These are phyloP conservation scores for Allium sativum DNA, from an alignment of 106 monocot species.

Conservation along the genomic window DNA sequence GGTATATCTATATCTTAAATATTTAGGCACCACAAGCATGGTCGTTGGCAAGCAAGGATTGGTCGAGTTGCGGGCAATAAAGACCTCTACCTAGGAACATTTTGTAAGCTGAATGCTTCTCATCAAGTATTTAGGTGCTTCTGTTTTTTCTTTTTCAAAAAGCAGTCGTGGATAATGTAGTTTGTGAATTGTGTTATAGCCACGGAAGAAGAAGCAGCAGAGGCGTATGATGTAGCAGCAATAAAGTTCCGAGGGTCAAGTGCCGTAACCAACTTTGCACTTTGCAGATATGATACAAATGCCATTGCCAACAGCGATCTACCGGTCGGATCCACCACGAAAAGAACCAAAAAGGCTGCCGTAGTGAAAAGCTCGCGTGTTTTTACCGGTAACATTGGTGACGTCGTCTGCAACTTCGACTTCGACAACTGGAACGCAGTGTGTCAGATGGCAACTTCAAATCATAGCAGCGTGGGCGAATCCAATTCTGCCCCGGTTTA, in stretches of 20 bases:
- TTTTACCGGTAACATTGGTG: neutral
- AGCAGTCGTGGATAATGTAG: neutral
- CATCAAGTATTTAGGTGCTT: too few relatives aligned
- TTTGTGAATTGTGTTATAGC: slow-evolving; percentile 8
- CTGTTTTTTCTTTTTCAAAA: too few relatives aligned
- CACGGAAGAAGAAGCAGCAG: slow-evolving; percentile 58
- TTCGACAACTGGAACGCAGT: neutral
- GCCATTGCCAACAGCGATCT: slow-evolving; percentile 18
- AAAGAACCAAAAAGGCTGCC: neutral
- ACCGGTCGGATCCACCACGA: neutral
- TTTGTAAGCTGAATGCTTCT: slow-evolving; percentile 32
- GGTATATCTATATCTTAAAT: neutral
- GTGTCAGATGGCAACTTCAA: neutral
- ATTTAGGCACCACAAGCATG: slow-evolving; percentile 86
- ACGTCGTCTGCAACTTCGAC: neutral
- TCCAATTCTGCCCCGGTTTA: neutral
- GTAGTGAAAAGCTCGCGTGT: neutral
- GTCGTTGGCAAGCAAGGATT: slow-evolving; percentile 91
- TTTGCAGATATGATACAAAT: slow-evolving; percentile 9
- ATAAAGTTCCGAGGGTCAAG: slow-evolving; percentile 57
- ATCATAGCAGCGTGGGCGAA: neutral
- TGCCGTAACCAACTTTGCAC: slow-evolving; percentile 53
- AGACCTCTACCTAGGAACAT: slow-evolving; percentile 93
- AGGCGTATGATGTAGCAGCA: slow-evolving; percentile 62
- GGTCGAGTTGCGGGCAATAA: slow-evolving; percentile 95